phyloP scores from a whole-genome alignment of 768 basidiomycete species.

The Pleurotus cornucopiae region DNA sequence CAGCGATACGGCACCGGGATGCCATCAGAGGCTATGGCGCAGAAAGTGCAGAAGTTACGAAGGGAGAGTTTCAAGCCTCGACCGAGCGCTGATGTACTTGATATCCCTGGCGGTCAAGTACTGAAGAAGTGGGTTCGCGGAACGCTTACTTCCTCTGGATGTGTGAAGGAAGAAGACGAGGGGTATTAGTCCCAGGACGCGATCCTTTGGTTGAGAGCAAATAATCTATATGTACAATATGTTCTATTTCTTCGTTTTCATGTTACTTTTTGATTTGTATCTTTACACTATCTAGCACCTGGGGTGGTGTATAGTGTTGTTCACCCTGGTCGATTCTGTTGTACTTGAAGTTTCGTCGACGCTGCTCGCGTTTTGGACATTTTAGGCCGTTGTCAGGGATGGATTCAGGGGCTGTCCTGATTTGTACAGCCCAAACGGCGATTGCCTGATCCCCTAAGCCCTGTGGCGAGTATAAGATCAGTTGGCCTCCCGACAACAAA shows the following conservation, averaged over 20 bases:
- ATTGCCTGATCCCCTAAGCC: constrained; percentile 1
- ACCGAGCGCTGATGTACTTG: constrained; percentile 59
- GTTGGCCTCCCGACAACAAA: not conserved
- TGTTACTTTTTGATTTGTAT: not conserved
- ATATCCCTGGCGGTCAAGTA: not conserved
- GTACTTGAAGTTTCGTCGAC: not conserved
- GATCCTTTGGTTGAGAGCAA: not conserved
- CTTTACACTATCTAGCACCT: not conserved
- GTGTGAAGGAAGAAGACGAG: constrained; percentile 49
- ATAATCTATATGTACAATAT: constrained; percentile 7
- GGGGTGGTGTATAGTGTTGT: not conserved
- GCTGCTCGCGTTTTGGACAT: not conserved
- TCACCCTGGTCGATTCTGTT: not conserved
- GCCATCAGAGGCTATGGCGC: constrained; percentile 24
- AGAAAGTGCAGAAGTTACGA: constrained; percentile 49
- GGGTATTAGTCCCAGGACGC: no score
- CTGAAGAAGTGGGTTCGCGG: constrained; percentile 22
- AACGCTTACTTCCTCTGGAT: constrained; percentile 19
- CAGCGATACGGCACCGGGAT: constrained; percentile 10
- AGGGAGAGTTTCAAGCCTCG: constrained; percentile 84
- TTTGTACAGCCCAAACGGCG: constrained; percentile 4
- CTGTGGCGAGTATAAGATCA: constrained; percentile 7
- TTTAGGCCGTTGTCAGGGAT: not conserved
- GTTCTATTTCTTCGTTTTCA: not conserved
- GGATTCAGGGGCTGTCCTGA: not conserved